Evolutionary conservation across 1,139 yeast genomes (phyloP).

Genomic region (Pichia sp.): DNA sequence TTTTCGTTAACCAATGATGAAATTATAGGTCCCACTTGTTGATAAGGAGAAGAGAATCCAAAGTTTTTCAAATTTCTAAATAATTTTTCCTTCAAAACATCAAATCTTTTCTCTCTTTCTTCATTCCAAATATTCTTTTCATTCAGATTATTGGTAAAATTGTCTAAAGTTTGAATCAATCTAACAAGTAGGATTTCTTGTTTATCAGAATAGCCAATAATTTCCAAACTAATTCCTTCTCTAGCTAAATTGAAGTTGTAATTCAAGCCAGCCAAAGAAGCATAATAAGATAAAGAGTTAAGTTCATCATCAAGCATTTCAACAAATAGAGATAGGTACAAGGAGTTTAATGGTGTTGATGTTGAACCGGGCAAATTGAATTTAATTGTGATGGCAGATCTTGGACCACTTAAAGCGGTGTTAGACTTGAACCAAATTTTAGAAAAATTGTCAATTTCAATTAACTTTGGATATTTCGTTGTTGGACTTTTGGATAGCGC

Average conservation of each 20-base stretch:
- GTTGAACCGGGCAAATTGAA: constrained; percentile 61
- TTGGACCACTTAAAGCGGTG: constrained; percentile 84
- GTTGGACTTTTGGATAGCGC: constrained; percentile 33
- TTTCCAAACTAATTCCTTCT: constrained; percentile 61
- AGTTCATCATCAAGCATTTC: constrained; percentile 70
- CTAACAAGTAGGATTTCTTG: constrained; percentile 52
- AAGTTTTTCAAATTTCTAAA: constrained; percentile 59
- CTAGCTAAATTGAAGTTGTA: constrained; percentile 51
- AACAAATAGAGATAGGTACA: constrained; percentile 52
- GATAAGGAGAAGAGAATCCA: constrained; percentile 67
- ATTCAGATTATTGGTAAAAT: constrained; percentile 31
- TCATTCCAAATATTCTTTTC: constrained; percentile 15
- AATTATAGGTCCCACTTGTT: constrained; percentile 60
- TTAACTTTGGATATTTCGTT: constrained; percentile 36
- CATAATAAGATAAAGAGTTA: constrained; percentile 74
- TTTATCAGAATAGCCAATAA: constrained; percentile 82
- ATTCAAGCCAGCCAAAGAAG: constrained; percentile 70
- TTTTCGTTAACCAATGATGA: constrained; percentile 61
- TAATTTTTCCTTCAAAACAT: constrained; percentile 55
- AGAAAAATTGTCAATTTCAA: constrained; percentile 32
- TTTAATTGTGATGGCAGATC: constrained; percentile 60
- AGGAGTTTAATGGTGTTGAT: constrained; percentile 46
- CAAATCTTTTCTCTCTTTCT: constrained; percentile 42
- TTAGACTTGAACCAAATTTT: constrained; percentile 86
- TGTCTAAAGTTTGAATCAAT: constrained; percentile 44